A percentile compares a stretch with the other conserved stretches of the same genome.
phyloP scores from a whole-genome alignment of 148 eudicot species.

The Vaccinium darrowii region DNA sequence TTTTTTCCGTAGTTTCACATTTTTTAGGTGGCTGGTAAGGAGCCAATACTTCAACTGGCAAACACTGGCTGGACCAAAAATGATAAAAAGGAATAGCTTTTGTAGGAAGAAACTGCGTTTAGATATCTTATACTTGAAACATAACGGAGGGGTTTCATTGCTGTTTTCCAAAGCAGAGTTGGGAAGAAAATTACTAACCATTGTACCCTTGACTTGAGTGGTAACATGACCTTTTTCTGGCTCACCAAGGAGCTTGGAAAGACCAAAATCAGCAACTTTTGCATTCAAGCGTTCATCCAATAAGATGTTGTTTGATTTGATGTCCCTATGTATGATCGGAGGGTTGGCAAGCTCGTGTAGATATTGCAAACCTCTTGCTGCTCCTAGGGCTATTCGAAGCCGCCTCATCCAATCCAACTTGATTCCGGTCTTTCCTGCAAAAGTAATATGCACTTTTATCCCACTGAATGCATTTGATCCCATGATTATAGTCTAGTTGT shows the following conservation, averaged over 20 bases:
- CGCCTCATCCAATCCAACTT: constrained; percentile 54
- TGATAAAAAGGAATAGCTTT: neutral
- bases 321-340: constrained; percentile 61
- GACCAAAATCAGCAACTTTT: constrained; percentile 62
- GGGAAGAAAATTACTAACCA: constrained; percentile 34
- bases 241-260: constrained; percentile 39
- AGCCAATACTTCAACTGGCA: neutral
- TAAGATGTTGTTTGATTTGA: constrained; percentile 52
- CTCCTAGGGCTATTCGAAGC: constrained; percentile 49
- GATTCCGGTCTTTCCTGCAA: constrained; percentile 47
- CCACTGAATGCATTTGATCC: neutral
- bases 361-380: constrained; percentile 56
- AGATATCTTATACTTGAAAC: neutral
- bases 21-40: neutral
- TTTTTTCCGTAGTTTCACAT: neutral
- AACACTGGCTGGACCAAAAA: neutral
- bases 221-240: constrained; percentile 34
- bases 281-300: constrained; percentile 46
- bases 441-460: neutral
- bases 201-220: constrained; percentile 65
- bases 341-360: constrained; percentile 56
- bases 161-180: neutral
- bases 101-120: neutral
- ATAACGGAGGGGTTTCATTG: neutral
- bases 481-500: neutral